Percentiles rank a stretch among this genome's conserved stretches.
Evolutionary conservation across 345 rosid genomes (phyloP).

Genomic region (Hirschfeldia incana): DNA sequence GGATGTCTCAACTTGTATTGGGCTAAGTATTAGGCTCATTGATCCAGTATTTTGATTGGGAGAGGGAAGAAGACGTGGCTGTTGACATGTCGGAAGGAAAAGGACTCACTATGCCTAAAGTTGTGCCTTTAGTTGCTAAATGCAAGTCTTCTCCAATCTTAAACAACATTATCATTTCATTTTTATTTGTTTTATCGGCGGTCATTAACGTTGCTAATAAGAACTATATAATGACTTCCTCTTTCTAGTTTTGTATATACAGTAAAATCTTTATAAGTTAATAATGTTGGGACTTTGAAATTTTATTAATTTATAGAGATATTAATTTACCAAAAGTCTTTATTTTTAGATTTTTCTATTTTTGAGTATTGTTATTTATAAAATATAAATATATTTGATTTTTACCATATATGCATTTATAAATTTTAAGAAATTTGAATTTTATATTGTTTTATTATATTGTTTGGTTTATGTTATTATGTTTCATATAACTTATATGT

Average conservation of each 20-base stretch:
- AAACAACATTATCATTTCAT: not conserved
- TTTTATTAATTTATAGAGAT: too few species aligned
- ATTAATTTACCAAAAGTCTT: too few species aligned
- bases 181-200: not conserved
- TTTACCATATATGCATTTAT: too few species aligned
- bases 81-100: constrained; percentile 45
- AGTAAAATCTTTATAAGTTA: too few species aligned
- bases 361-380: too few species aligned
- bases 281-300: too few species aligned
- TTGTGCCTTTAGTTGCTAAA: constrained; percentile 24
- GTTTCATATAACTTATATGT: too few species aligned
- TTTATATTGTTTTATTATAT: too few species aligned
- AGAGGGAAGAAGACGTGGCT: constrained; percentile 2
- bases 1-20: constrained; percentile 34
- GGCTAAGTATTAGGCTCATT: constrained; percentile 34
- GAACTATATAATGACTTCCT: not conserved
- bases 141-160: constrained; percentile 39
- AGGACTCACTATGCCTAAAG: constrained; percentile 40
- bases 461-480: too few species aligned
- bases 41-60: constrained; percentile 47
- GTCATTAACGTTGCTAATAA: not conserved
- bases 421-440: too few species aligned
- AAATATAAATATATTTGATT: too few species aligned
- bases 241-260: not conserved
- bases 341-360: too few species aligned